Conservation (phyloP, 257 asterid genomes). For the Solanum phureja region DNA sequence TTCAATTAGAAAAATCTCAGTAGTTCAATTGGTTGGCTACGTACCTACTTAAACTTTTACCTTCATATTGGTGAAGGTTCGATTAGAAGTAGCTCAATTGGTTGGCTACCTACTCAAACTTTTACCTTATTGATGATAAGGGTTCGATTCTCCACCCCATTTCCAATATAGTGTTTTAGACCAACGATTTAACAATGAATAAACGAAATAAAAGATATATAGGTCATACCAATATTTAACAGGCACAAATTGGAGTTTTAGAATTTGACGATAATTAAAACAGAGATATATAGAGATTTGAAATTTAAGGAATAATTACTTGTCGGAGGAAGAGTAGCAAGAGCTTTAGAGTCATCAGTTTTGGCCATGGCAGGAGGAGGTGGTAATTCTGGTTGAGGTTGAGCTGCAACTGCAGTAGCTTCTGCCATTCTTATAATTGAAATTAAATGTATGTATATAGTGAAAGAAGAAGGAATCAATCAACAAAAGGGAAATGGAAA, state of each 20-base stretch:
- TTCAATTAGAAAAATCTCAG: no score
- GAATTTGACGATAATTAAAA: no score
- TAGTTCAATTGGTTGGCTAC: no score
- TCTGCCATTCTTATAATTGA: not conserved
- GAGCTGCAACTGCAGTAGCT: not conserved
- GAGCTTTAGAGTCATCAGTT: not conserved
- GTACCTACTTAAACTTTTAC: not conserved
- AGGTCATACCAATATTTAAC: not conserved
- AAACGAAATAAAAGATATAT: not conserved
- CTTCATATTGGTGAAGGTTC: not conserved
- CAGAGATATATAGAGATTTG: not conserved
- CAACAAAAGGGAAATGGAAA: not conserved
- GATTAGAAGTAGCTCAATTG: no score
- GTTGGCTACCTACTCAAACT: not conserved
- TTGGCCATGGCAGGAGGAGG: not conserved
- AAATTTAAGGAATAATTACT: not conserved
- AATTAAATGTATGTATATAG: not conserved
- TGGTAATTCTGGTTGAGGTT: not conserved
- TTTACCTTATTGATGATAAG: not conserved
- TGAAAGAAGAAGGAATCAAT: not conserved
- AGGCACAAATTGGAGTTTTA: not conserved
- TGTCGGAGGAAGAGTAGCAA: not conserved
- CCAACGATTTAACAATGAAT: not conserved
- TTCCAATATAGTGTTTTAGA: not conserved
- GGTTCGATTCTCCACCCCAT: not conserved